Evolutionary conservation across 2,329 filamentous ascomycete species (phyloP).

Genomic region (Exophiala bonariae): DNA sequence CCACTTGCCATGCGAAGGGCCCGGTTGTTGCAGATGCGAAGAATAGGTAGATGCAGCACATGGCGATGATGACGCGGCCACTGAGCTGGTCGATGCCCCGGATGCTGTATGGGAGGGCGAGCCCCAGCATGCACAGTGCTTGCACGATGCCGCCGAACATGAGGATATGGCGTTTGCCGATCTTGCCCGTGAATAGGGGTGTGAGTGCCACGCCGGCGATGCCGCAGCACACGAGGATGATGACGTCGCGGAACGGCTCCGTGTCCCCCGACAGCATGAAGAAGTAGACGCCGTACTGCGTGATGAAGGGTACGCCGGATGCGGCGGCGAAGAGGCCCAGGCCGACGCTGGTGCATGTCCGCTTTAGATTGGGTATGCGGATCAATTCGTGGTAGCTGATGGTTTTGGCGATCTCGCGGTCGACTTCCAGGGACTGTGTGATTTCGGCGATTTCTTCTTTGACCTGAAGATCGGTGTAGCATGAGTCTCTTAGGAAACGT

Average conservation of each 20-base stretch:
- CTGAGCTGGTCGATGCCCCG: constrained; percentile 4
- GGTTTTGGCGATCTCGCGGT: not conserved
- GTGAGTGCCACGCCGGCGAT: constrained; percentile 9
- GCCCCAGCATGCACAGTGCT: constrained; percentile 10
- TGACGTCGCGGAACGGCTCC: constrained; percentile 7
- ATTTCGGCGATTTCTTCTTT: constrained; percentile 49
- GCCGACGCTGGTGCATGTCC: constrained; percentile 5
- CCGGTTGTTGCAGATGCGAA: constrained; percentile 5
- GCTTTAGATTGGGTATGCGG: constrained; percentile 4
- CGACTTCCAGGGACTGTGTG: constrained; percentile 24
- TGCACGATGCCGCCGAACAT: constrained; percentile 4
- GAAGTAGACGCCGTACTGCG: constrained; percentile 16
- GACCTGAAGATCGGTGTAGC: constrained; percentile 38
- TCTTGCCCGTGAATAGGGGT: constrained; percentile 9
- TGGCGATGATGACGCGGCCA: constrained; percentile 6
- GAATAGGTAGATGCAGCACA: constrained; percentile 10
- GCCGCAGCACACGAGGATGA: constrained; percentile 11
- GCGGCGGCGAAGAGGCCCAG: constrained; percentile 4
- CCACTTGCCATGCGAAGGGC: constrained; percentile 9
- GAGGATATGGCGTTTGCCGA: constrained; percentile 12
- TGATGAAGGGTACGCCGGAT: constrained; percentile 9
- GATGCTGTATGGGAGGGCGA: constrained; percentile 4
- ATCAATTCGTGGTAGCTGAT: constrained; percentile 5
- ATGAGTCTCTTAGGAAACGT: constrained; percentile 47
- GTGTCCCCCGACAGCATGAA: constrained; percentile 10